A percentile compares a stretch with the other conserved stretches of the same genome.
Evolutionary conservation across 176 grass and related monocot species (phyloP).

Genomic region (Carex parvula): DNA sequence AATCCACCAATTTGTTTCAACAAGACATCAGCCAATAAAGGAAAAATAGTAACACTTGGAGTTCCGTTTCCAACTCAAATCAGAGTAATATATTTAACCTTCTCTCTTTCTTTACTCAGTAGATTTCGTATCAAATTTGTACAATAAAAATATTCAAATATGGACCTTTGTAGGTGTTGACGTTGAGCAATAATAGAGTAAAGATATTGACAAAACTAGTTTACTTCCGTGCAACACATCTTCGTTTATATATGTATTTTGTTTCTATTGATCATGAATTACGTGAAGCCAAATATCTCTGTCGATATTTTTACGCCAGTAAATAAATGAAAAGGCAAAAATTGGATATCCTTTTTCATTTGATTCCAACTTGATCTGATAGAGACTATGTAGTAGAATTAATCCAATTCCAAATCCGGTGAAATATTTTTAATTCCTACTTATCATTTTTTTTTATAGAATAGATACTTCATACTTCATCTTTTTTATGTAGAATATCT

Average conservation of each 20-base stretch:
- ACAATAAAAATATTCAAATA: neutral
- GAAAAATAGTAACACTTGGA: neutral
- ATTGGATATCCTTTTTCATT: neutral
- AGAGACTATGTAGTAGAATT: neutral
- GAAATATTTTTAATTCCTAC: neutral
- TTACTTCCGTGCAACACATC: too few species aligned
- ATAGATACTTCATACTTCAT: too few species aligned
- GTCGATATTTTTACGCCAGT: too few species aligned
- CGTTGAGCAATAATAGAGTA: too few species aligned
- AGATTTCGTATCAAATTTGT: neutral
- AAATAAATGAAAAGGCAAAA: too few species aligned
- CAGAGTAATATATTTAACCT: neutral
- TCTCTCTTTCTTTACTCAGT: neutral
- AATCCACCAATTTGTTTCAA: neutral
- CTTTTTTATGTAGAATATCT: too few species aligned
- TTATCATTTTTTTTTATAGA: neutral
- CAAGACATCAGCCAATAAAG: neutral
- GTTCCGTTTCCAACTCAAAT: slow-evolving; percentile 14
- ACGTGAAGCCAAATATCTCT: too few species aligned
- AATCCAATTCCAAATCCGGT: neutral
- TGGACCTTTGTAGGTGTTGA: neutral
- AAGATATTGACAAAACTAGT: too few species aligned
- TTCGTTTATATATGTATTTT: too few species aligned
- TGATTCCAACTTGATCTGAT: neutral
- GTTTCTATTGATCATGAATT: too few species aligned